phyloP scores from a whole-genome alignment of 257 asterid species.

The Galeopsis tetrahit region DNA sequence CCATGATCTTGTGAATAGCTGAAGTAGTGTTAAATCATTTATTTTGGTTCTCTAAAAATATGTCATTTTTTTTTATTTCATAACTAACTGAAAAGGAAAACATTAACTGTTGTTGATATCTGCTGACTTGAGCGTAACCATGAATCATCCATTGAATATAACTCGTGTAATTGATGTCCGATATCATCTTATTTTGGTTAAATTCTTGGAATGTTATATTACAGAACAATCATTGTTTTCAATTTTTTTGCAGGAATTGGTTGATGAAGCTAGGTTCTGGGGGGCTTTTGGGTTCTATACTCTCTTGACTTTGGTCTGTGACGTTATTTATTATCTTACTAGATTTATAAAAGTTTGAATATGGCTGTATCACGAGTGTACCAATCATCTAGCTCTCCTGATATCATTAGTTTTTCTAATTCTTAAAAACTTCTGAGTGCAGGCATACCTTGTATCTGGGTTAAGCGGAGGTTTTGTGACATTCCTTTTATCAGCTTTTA shows the following conservation, averaged over 20 bases:
- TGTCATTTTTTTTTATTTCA: background rate
- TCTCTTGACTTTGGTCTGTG: conserved; percentile 75
- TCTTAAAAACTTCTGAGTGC: conserved; percentile 45
- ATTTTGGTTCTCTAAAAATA: conserved; percentile 9
- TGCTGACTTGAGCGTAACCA: conserved; percentile 18
- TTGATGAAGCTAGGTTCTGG: conserved; percentile 91
- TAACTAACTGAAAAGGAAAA: conserved; percentile 17
- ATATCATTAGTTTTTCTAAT: conserved; percentile 19
- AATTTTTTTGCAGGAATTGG: conserved; percentile 64
- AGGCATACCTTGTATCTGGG: conserved; percentile 84
- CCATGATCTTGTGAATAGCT: conserved; percentile 29
- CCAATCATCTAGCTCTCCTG: conserved; percentile 19
- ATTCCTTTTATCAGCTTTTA: conserved; percentile 64
- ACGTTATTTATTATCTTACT: conserved; percentile 25
- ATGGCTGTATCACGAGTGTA: conserved; percentile 21
- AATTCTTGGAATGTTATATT: conserved; percentile 28
- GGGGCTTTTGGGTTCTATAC: conserved; percentile 98
- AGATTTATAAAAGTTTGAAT: conserved; percentile 28
- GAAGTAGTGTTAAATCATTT: conserved; percentile 20
- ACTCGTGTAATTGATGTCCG: conserved; percentile 21
- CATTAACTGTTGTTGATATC: conserved; percentile 3
- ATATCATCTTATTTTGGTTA: conserved; percentile 15
- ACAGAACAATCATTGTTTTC: conserved; percentile 1
- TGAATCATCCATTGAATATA: conserved; percentile 14
- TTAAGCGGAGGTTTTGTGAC: conserved; percentile 88